Base-by-base conservation (phyloP, 164 flowering plant species). In the Umbilicus rupestris region DNA sequence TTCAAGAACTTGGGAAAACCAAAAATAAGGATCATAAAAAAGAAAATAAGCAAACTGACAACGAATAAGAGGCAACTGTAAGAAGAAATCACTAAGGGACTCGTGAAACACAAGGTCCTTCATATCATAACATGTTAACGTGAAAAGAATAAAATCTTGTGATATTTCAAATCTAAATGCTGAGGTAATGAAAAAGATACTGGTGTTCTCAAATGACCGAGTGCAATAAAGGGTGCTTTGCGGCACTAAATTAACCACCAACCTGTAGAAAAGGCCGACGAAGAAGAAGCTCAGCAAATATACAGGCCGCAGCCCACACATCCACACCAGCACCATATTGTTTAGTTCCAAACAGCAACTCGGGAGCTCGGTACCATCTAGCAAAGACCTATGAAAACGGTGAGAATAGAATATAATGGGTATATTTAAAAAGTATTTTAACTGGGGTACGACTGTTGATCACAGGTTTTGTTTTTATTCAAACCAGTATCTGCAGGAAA, bases 261-360 rank as follows among this genome's bases (percentile, higher is more conserved):
- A 95, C 99, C 91, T 87, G 97, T 52, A 95, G 74, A 73, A 95
- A 89, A 62, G 99, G 97, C 58, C 92, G 69, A 7, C 99, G 97
- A n/a, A 88, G 83, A 35, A 95, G 89, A 69, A 95, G 96, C 65
- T 95, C 97, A 63, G 97, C 99, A 79, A 95, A 95, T 69, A 95
- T 92, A 73, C 97, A 95, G 55, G 85, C 99, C 26, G 97, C 96
- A 74, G 96, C 99, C 97, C 99, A 95, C 24, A 95, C 90, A 81
- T 95, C 99, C 31, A 95, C 97, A 16, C 84, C 97, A 65, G 97
- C 72, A 71, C 97, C 99, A 84, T 95, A 95, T 68, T 91, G 97
- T 77, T 87, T 91, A 68, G 96, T 74, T 28, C 99, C 99, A 92
- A 89, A 95, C 75, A 95, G 73, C 65, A 95, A 77, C 76, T 95